Evolutionary conservation across 441 rosid species (phyloP).

Genomic region (Brassica balearica): DNA sequence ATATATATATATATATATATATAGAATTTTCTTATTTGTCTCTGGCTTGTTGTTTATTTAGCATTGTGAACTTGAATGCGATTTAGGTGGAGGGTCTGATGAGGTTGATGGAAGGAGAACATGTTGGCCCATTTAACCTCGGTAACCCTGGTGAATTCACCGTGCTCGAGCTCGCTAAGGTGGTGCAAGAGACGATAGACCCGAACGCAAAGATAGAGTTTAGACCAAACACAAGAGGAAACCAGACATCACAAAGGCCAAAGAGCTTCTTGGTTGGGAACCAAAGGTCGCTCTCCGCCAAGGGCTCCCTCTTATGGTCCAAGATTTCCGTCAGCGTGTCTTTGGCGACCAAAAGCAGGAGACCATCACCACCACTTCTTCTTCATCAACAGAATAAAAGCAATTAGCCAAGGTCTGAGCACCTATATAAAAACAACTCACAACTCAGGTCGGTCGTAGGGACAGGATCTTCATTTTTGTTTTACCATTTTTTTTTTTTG

Average conservation of each 20-base stretch:
- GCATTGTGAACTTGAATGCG: neutral
- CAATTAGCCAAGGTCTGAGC: too few species aligned
- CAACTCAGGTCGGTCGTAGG: too few species aligned
- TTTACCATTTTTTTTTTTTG: too few species aligned
- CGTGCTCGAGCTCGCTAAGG: constrained; percentile 92
- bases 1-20: too few species aligned
- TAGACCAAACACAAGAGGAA: constrained; percentile 93
- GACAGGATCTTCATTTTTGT: too few species aligned
- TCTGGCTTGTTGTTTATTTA: too few species aligned
- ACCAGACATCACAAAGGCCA: constrained; percentile 87
- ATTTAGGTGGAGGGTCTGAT: constrained; percentile 90
- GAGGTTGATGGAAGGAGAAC: constrained; percentile 98
- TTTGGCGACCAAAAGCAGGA: constrained; percentile 88
- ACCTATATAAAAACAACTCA: too few species aligned
- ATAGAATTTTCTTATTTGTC: too few species aligned
- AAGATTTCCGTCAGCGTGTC: constrained; percentile 83
- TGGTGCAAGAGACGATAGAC: constrained; percentile 95
- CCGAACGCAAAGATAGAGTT: constrained; percentile 91
- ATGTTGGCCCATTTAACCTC: constrained; percentile 91
- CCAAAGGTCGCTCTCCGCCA: constrained; percentile 82
- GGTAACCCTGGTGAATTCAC: constrained; percentile 99
- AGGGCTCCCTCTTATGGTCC: constrained; percentile 90
- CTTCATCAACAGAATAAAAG: neutral
- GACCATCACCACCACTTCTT: constrained; percentile 31
- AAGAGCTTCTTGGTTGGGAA: constrained; percentile 87